These are phyloP conservation scores for Elsinoe australis DNA, from an alignment of 2,329 filamentous ascomycete species.

Conservation along the genomic window DNA sequence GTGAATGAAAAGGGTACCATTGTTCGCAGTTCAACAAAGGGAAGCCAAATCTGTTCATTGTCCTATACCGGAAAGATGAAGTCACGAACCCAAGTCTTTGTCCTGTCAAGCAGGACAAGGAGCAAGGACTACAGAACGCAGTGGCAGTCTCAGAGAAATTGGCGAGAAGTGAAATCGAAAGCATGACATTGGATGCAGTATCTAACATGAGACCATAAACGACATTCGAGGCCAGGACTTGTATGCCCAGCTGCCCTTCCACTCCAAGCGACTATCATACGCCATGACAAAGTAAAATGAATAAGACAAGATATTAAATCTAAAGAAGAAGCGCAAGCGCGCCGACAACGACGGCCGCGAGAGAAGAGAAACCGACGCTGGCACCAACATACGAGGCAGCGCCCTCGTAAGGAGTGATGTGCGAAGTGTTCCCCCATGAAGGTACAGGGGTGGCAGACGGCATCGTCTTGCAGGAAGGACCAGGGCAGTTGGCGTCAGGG, in stretches of 20 bases:
- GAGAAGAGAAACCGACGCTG: background rate
- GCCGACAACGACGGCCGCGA: constrained; percentile 1
- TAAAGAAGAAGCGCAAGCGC: constrained; percentile 3
- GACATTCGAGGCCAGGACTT: background rate
- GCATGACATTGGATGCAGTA: constrained; percentile 2
- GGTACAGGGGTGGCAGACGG: constrained; percentile 7
- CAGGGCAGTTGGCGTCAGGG: constrained; percentile 1
- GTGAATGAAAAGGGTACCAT: background rate
- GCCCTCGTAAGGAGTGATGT: constrained; percentile 9
- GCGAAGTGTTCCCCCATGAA: constrained; percentile 6
- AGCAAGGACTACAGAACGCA: background rate
- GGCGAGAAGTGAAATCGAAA: background rate
- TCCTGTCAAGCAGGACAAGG: background rate
- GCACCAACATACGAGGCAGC: background rate
- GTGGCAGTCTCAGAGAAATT: background rate
- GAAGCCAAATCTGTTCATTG: background rate
- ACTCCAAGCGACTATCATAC: background rate
- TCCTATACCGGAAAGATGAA: background rate
- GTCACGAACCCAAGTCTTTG: background rate
- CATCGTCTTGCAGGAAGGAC: background rate
- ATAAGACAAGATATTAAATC: too few species aligned
- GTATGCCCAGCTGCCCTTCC: background rate
- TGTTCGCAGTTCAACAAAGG: background rate
- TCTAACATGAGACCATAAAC: constrained; percentile 1
- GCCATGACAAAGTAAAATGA: too few species aligned